Base-by-base conservation (phyloP, 176 grass and related monocot species). In the maize (Zea mays) region DNA sequence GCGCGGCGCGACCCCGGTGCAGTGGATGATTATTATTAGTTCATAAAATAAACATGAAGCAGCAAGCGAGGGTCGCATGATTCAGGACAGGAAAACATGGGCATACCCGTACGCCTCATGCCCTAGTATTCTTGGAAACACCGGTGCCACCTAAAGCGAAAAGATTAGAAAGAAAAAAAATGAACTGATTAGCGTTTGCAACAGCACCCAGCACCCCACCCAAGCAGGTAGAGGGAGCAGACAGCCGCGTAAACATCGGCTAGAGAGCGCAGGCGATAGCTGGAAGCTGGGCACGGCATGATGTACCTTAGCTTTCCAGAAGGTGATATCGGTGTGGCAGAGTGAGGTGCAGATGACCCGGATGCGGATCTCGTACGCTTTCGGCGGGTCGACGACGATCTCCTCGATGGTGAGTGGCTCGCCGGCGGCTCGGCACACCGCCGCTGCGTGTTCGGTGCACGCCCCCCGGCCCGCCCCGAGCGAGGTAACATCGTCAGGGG, bases 41-140 rank as follows among this genome's bases (percentile, higher is more conserved):
- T 27, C 27, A 27, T 14, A 49, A 49, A 51, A 51, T 13, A 51
- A 5, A 51, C 50, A 8, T 52, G 50, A 27, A 27, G 27, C 27
- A 52, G 17, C 50, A 52, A 2, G 15, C 50, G 1, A n/a, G 51
- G 51, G n/a, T n/a, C 5, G 51, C 51, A 55, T n/a, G 51, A 52
- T 52, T 52, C 49, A n/a, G 51, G 45, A 9, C 33, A 16, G 39
- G 17, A 21, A 27, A 62, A 78, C 38, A 4, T 2, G 8, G 11
- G 5, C 61, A 10, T 86, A 93, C 93, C 93, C 93, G 80, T 87
- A 83, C 5, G 94, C 90, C 49, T 93, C 90, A 27, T 97, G 90
- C 6, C 90, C 94, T n/a, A 85, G 45, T 48, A 97, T 87, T 44
- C 38, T 76, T 60, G 91, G 91, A 41, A 93, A 86, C 2, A 19